Base-by-base conservation (phyloP, 306 rosid genomes). In the Ceratonia siliqua region DNA sequence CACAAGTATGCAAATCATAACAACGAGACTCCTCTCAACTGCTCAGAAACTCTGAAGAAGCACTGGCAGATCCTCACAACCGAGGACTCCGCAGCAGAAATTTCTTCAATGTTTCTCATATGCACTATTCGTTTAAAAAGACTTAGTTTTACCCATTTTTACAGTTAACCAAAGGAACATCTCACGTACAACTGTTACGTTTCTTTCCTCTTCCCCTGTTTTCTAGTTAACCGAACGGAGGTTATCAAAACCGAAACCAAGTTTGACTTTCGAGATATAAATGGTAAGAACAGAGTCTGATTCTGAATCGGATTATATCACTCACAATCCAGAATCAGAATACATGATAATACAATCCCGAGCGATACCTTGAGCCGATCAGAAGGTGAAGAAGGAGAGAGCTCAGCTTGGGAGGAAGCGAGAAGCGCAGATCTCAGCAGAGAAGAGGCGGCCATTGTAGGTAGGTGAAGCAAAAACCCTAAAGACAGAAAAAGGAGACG, bases 401-500 rank as follows among this genome's bases (percentile, higher is more conserved):
- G 75, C 35, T 79, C 83, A 33, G 85, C 22, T 7, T 84, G 82
- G 10, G 89, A 61, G 38, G 95, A 53, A 81, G 85, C 28, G 27
- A 83, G 32, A 36, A 68, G 18, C 1, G 89, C 56, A 73, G 97
- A 94, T 91, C 97, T 76, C 62, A 90, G 75, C 11, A 90, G 41
- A 20, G 89, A 86, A 27, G 93, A 86, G 50, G 84, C 86, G 49
- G 93, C 96, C 98, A 94, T 94, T 78, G 78, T 27, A 57, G 83
- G 83, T 10, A 64, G 59, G 13, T 30, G 72, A 52, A 33, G 28
- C 80, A 50, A 70, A 64, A 87, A 82, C 62, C 86, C 88, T 78
- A 39, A 61, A 61, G 59, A 50, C 6, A 2, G 63, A 52, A 25
- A 49, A 32, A 7, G 59, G 38, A 35, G 75, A 46, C 48, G 49